Base-by-base conservation (phyloP, 1,284 basidiomycete species). In the Ceratobasidium sp. region DNA sequence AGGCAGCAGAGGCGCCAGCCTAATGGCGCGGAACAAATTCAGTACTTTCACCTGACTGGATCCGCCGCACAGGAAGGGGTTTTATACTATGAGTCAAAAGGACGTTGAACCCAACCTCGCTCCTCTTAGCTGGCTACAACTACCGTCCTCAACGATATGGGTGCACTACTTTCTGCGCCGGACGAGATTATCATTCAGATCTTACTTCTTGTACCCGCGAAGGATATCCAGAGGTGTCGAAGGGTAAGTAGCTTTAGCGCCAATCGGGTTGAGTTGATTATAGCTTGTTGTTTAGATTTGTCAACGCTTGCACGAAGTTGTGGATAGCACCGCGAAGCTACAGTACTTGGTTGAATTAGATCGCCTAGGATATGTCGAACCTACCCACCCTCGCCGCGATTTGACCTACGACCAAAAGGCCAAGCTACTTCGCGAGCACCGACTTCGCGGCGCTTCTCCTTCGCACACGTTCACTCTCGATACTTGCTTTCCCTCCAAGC, bases 271-370 rank as follows among this genome's bases (percentile, higher is more conserved):
- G 15, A 33, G 15, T 61, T 6, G 33, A 33, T 33, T 20, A 33
- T 17, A 33, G 20, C 15, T n/a, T 61, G 57, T 42, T 2, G 42
- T 3, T 42, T 23, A 74, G 71, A 46, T 64, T n/a, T 74, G 71
- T 52, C 71, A 23, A 13, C 38, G 50, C 20, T 28, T 74, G n/a
- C 46, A 46, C 5, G 20, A 50, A 33, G 0, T 74, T 23, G 52
- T 64, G n/a, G 71, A 74, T 12, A 3, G 38, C 17, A 62, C 59
- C 17, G 26, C 57, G 10, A 40, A 74, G 23, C 28, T 74, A 15
- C 71, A 52, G 38, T 74, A 74, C 61, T 28, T 74, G 12, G n/a
- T 74, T 28, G 38, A 48, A 23, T 33, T 74, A 13, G 26, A 38
- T 15, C 64, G 20, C 20, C 4, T 64, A 17, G 71, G 71, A 13